A percentile compares a stretch with the other conserved stretches of the same genome.
phyloP scores from a whole-genome alignment of 768 basidiomycete species.

The Phanerodontia chrysosporium region DNA sequence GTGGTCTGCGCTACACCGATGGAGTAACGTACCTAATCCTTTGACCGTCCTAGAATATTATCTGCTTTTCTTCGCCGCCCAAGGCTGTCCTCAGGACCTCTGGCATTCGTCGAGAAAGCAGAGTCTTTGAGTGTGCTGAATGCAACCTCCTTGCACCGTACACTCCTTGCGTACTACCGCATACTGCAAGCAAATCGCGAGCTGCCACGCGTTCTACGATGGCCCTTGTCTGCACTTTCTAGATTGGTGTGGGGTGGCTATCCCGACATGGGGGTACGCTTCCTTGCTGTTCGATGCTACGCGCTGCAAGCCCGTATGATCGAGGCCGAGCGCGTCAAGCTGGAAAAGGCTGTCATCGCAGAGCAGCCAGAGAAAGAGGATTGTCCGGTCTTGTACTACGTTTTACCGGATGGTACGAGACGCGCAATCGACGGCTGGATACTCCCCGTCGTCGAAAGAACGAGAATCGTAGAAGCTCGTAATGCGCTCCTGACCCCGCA shows the following conservation, averaged over 20 bases:
- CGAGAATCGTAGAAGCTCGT: conserved; percentile 52
- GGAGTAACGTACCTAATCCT: conserved; percentile 6
- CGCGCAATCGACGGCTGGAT: conserved; percentile 75
- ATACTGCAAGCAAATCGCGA: conserved; percentile 70
- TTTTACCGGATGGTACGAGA: conserved; percentile 41
- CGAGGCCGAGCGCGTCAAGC: conserved; percentile 64
- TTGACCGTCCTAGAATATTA: conserved; percentile 49
- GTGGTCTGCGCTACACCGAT: conserved; percentile 27
- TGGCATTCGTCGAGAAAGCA: conserved; percentile 37
- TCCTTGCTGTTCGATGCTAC: conserved; percentile 77
- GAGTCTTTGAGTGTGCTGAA: conserved; percentile 33
- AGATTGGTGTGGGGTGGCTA: conserved; percentile 44
- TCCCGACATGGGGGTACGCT: conserved; percentile 58
- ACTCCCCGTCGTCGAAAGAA: conserved; percentile 64
- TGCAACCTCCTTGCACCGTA: conserved; percentile 50
- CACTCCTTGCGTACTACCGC: conserved; percentile 79
- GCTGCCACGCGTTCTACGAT: conserved; percentile 56
- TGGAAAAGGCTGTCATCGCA: conserved; percentile 62
- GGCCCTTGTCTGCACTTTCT: conserved; percentile 48
- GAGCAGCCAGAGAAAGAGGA: conserved; percentile 57
- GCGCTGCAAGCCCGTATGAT: conserved; percentile 73
- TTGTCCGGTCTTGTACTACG: conserved; percentile 56
- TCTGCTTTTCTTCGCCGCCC: conserved; percentile 44
- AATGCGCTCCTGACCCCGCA: conserved; percentile 35
- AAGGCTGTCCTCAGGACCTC: conserved; percentile 46